Conservation (phyloP, 805 yeast genomes). For the Cyberlindnera mrakii region DNA sequence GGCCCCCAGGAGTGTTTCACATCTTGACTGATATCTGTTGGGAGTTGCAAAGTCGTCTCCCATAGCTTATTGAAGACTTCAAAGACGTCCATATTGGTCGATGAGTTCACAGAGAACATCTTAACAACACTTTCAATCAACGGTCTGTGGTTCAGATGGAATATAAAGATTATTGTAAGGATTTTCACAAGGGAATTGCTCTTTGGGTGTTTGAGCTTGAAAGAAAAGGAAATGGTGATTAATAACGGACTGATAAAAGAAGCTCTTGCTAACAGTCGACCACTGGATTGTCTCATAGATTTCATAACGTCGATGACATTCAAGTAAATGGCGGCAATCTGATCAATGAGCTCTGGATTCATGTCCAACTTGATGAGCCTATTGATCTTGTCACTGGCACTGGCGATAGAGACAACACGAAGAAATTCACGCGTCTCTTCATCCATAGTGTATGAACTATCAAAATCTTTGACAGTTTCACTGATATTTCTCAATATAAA, state of each 20-base stretch:
- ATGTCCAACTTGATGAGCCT: slow-evolving; percentile 13
- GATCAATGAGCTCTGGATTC: slow-evolving; percentile 7
- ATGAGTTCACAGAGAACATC: slow-evolving; percentile 9
- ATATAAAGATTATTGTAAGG: slow-evolving; percentile 11
- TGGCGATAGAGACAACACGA: slow-evolving; percentile 9
- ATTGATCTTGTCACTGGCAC: slow-evolving; percentile 14
- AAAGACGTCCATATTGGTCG: slow-evolving; percentile 19
- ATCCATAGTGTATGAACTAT: neutral
- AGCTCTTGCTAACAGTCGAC: slow-evolving; percentile 6
- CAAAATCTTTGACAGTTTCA: neutral
- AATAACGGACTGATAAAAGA: slow-evolving; percentile 21
- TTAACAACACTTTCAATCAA: slow-evolving; percentile 10
- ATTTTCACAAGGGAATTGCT: slow-evolving; percentile 12
- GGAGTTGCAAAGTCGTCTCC: slow-evolving; percentile 17
- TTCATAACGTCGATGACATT: slow-evolving; percentile 11
- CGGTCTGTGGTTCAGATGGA: slow-evolving; percentile 7
- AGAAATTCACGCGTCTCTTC: slow-evolving; percentile 4
- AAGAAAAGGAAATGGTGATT: slow-evolving; percentile 20
- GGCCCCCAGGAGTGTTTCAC: slow-evolving; percentile 16
- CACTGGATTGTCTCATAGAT: neutral
- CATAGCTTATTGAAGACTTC: slow-evolving; percentile 21
- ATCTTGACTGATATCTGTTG: slow-evolving; percentile 1
- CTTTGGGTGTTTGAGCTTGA: slow-evolving; percentile 11
- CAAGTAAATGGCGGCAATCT: slow-evolving; percentile 8
- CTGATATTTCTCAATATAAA: neutral